Evolutionary conservation across 352 stramenopile species (phyloP).

Genomic region (Phytophthora foliorum): DNA sequence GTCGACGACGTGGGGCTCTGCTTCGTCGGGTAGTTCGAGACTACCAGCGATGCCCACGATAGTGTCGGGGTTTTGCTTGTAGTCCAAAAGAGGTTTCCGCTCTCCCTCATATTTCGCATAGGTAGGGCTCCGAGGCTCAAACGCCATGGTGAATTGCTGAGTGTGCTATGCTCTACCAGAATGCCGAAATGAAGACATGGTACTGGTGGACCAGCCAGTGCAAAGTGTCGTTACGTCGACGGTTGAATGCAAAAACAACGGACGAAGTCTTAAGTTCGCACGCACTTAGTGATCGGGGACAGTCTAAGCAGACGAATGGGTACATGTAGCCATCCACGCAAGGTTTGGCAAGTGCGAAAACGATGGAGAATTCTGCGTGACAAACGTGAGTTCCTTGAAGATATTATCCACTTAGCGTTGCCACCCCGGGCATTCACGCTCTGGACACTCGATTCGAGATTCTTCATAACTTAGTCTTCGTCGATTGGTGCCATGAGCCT

Average conservation of each 20-base stretch:
- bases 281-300: too few species aligned
- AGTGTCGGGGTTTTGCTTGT: slow-evolving; percentile 4
- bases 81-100: slow-evolving; percentile 18
- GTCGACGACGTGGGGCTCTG: slow-evolving; percentile 30
- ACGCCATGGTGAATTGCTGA: slow-evolving; percentile 27
- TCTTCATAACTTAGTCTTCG: too few species aligned
- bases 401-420: too few species aligned
- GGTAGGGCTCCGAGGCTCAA: slow-evolving; percentile 25
- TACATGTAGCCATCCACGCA: too few species aligned
- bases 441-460: too few species aligned
- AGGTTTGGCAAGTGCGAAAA: too few species aligned
- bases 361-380: too few species aligned
- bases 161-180: not conserved
- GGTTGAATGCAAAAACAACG: slow-evolving; percentile 20
- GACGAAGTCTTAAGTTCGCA: too few species aligned
- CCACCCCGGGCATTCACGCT: too few species aligned
- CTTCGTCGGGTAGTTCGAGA: slow-evolving; percentile 29
- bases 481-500: too few species aligned
- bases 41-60: slow-evolving; percentile 18
- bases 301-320: too few species aligned
- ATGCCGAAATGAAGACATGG: slow-evolving; percentile 6
- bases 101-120: slow-evolving; percentile 21
- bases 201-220: not conserved
- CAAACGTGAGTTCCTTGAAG: too few species aligned
- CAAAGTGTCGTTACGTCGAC: slow-evolving; percentile 19